A percentile compares a stretch with the other conserved stretches of the same genome.
phyloP scores from a whole-genome alignment of 1,139 yeast species.

The Geotrichum europaeum region DNA sequence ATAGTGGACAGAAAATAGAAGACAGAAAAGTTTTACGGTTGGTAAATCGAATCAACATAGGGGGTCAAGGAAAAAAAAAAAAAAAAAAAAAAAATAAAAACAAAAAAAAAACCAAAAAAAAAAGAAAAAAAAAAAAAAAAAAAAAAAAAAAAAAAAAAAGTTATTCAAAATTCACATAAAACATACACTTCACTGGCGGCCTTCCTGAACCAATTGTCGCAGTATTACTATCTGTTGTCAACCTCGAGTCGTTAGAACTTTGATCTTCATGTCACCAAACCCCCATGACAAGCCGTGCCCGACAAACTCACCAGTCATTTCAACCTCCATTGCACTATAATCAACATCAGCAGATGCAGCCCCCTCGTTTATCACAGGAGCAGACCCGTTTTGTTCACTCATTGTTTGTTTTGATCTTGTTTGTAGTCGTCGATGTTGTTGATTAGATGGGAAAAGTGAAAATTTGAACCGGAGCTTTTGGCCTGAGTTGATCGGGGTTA shows the following conservation, averaged over 20 bases:
- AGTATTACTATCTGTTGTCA: not conserved
- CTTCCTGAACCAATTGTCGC: not conserved
- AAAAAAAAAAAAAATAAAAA: no score
- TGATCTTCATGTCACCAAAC: not conserved
- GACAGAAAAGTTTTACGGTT: no score
- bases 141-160: not conserved
- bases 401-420: not conserved
- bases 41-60: no score
- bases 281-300: not conserved
- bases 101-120: no score
- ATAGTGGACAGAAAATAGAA: no score
- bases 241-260: not conserved
- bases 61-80: no score
- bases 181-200: slow-evolving; percentile 8
- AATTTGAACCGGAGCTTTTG: not conserved
- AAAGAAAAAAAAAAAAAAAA: not conserved
- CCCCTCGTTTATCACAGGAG: not conserved
- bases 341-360: not conserved
- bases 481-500: not conserved
- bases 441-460: not conserved
- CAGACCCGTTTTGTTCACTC: not conserved
- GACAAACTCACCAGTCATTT: not conserved
- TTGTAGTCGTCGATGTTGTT: not conserved
- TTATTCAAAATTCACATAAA: not conserved
- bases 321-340: slow-evolving; percentile 4